Evolutionary conservation across 1,284 basidiomycete species (phyloP).

Genomic region (Xerocomus cyaneibrunnescens): DNA sequence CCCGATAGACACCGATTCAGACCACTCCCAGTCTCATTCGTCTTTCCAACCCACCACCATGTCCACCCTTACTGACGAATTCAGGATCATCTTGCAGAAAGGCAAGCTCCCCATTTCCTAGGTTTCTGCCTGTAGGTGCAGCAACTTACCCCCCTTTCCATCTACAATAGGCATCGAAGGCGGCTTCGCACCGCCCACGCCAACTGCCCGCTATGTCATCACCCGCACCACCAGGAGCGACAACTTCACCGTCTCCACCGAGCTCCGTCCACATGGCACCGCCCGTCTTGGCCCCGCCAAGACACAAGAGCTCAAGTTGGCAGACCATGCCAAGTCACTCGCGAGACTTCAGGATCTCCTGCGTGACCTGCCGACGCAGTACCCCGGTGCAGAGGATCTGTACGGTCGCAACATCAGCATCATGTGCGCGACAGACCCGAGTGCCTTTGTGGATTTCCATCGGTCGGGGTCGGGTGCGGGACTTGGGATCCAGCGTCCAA

Average conservation of each 20-base stretch:
- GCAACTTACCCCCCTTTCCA: too few relatives aligned
- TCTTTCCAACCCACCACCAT: constrained; percentile 8
- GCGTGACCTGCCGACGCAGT: constrained; percentile 50
- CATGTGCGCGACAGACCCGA: constrained; percentile 19
- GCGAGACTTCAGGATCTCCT: constrained; percentile 58
- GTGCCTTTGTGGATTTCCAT: background rate
- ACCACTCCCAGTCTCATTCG: background rate
- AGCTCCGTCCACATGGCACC: constrained; percentile 49
- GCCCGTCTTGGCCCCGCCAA: constrained; percentile 42
- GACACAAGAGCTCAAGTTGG: constrained; percentile 32
- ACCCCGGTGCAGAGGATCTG: constrained; percentile 62
- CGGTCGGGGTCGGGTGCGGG: constrained; percentile 57
- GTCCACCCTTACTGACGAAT: constrained; percentile 10
- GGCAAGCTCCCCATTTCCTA: constrained; percentile 28
- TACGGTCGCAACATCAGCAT: constrained; percentile 70
- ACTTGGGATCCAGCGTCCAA: constrained; percentile 49
- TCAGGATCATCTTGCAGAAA: constrained; percentile 27
- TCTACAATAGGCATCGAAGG: constrained; percentile 60
- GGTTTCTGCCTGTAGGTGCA: too few relatives aligned
- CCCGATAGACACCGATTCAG: background rate
- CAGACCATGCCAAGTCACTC: constrained; percentile 45
- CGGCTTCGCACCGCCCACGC: constrained; percentile 69
- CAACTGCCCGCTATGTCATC: constrained; percentile 54
- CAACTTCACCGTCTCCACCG: constrained; percentile 47
- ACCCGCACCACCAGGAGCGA: constrained; percentile 39